Percentiles rank a stretch among this genome's conserved stretches.
These are phyloP conservation scores for Triticum dicoccoides DNA, from an alignment of 176 grass and related monocot species.

Conservation along the genomic window DNA sequence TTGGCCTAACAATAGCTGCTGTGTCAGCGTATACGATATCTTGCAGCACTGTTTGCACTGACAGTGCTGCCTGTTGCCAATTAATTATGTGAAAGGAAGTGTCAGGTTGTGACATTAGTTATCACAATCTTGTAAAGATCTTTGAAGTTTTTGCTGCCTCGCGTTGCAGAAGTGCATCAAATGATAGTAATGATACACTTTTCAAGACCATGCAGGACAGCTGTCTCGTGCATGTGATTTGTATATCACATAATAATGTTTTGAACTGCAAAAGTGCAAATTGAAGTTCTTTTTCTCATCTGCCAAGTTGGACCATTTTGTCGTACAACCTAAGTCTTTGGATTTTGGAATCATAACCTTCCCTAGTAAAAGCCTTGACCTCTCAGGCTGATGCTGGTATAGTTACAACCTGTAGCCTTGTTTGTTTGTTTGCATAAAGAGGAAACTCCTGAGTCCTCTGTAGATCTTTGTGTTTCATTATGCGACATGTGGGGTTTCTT, in stretches of 20 bases:
- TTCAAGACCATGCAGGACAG: background rate
- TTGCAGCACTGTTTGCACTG: slow-evolving; percentile 12
- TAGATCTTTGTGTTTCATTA: slow-evolving; percentile 4
- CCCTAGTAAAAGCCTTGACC: slow-evolving; percentile 11
- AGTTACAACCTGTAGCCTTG: slow-evolving; percentile 11
- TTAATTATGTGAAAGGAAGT: background rate
- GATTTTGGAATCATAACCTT: slow-evolving; percentile 18
- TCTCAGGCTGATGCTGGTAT: slow-evolving; percentile 26
- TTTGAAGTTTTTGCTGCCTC: background rate
- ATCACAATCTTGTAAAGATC: background rate
- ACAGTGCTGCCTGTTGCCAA: slow-evolving; percentile 1
- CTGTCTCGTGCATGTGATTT: background rate
- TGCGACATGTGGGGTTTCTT: slow-evolving; percentile 20
- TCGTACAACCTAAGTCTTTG: slow-evolving; percentile 18
- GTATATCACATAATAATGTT: background rate
- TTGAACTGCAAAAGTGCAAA: slow-evolving; percentile 27
- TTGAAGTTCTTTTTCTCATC: slow-evolving; percentile 18
- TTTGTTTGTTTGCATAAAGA: slow-evolving; percentile 17
- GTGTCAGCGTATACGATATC: slow-evolving; percentile 14
- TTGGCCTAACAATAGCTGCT: background rate
- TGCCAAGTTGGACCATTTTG: slow-evolving; percentile 26
- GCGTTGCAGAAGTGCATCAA: background rate
- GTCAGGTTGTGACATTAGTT: slow-evolving; percentile 7
- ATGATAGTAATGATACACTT: background rate
- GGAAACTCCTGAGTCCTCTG: slow-evolving; percentile 25